Percentiles rank a stretch among this genome's conserved stretches.
phyloP scores from a whole-genome alignment of 768 basidiomycete species.

The Lyophyllum decastes region DNA sequence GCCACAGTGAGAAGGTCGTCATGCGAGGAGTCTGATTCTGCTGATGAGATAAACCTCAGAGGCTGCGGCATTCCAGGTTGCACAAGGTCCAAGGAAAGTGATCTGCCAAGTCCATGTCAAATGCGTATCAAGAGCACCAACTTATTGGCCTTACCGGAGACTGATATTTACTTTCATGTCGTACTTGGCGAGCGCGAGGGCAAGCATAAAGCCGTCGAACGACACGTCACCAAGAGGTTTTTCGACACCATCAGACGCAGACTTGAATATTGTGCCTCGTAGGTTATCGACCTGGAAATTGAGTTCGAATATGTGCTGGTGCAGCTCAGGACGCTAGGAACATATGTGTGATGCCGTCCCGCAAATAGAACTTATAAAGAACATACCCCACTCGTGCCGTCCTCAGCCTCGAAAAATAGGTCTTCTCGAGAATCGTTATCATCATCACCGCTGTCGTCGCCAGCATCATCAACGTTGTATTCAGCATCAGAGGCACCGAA shows the following conservation, averaged over 20 bases:
- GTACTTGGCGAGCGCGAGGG: slow-evolving; percentile 75
- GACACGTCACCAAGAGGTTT: slow-evolving; percentile 75
- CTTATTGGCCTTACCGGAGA: slow-evolving; percentile 54
- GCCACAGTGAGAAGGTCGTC: slow-evolving; percentile 74
- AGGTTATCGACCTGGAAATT: slow-evolving; percentile 86
- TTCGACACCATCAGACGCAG: slow-evolving; percentile 61
- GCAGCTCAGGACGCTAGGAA: slow-evolving; percentile 40
- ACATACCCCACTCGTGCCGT: slow-evolving; percentile 57
- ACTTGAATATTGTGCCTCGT: slow-evolving; percentile 77
- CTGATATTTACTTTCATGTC: slow-evolving; percentile 87
- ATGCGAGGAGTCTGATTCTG: slow-evolving; percentile 32
- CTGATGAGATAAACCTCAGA: slow-evolving; percentile 69
- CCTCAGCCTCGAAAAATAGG: slow-evolving; percentile 73
- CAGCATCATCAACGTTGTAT: slow-evolving; percentile 69
- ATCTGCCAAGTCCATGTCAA: slow-evolving; percentile 40
- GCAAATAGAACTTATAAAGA: neutral
- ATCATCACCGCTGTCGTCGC: slow-evolving; percentile 39
- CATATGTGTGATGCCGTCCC: neutral
- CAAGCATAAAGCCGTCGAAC: slow-evolving; percentile 76
- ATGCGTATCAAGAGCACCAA: neutral
- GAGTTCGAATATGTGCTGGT: slow-evolving; percentile 75
- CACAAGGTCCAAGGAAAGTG: slow-evolving; percentile 74
- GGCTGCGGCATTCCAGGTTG: slow-evolving; percentile 49
- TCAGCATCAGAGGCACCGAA: slow-evolving; percentile 59
- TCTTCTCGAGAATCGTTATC: slow-evolving; percentile 43